Conservation (phyloP, 2,329 filamentous ascomycete species). For the Microcera coccophila region DNA sequence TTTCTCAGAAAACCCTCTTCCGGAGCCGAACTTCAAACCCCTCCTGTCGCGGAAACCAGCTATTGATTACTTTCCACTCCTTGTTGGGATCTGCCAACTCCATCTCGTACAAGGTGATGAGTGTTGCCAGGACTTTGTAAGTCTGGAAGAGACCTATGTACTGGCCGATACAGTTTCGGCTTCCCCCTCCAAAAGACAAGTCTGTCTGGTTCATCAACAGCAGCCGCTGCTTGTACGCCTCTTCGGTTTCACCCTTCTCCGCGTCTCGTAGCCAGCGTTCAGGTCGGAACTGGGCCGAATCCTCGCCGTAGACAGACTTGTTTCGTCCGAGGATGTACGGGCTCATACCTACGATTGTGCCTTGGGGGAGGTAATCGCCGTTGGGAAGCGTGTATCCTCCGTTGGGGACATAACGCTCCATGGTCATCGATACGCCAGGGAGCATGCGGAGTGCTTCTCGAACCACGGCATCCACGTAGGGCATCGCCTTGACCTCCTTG, state of each 20-base stretch:
- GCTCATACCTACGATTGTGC: constrained; percentile 34
- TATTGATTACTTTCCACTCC: constrained; percentile 23
- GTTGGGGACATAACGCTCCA: constrained; percentile 44
- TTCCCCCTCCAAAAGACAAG: constrained; percentile 41
- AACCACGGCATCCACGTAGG: constrained; percentile 37
- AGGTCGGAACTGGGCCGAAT: constrained; percentile 41
- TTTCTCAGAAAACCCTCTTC: background rate
- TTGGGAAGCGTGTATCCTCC: constrained; percentile 32
- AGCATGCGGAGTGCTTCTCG: constrained; percentile 46
- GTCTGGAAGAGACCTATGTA: constrained; percentile 39
- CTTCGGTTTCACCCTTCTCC: constrained; percentile 16
- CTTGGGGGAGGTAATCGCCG: constrained; percentile 29
- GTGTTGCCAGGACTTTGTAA: constrained; percentile 44
- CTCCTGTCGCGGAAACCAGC: constrained; percentile 10
- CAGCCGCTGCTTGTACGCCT: constrained; percentile 25
- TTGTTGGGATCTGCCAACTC: constrained; percentile 18
- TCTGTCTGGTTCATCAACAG: constrained; percentile 34
- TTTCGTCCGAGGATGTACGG: constrained; percentile 36
- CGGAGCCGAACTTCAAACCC: background rate
- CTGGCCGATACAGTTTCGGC: constrained; percentile 40
- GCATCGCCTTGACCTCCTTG: constrained; percentile 13
- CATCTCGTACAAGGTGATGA: constrained; percentile 39
- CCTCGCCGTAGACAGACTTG: constrained; percentile 37
- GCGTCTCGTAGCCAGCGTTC: constrained; percentile 34
- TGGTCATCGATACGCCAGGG: constrained; percentile 39